Base-by-base conservation (phyloP, 1,284 basidiomycete genomes). In the Psilocybe mexicana region DNA sequence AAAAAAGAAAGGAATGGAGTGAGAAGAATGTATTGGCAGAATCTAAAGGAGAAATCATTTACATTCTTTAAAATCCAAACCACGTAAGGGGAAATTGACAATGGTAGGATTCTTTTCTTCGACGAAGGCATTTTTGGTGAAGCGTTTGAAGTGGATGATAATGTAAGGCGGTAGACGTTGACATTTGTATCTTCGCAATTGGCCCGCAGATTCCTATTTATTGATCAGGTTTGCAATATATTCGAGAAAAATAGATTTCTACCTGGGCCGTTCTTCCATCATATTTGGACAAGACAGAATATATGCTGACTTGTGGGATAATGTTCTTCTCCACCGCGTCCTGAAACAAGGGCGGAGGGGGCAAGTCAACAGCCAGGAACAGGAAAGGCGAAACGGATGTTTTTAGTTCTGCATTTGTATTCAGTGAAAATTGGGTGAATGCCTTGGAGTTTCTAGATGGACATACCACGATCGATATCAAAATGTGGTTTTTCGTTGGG, bases 101-200 rank as follows among this genome's bases (percentile, higher is more conserved):
- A 99, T 96, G 1, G 97, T 99, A 2, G 96, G 96, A 70, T 99
- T 99, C 73, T 98, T 96, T 74, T 99, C 96, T 74, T 98, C 96
- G 1, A 98, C 94, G 69, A 99, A 98, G 53, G 85, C 85, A 74
- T 99, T 99, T 73, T 94, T 97, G n/a, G 94, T 97, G 75, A 99
- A 99, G 33, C 97, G 87, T 70, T 96, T 98, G 79, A 92, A 96
- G 72, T 98, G 94, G 25, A 98, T 79, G 65, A 99, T 92, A 65
- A 99, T 87, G 71, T 96, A 98, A 43, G 84, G 93, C 23, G 97
- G 97, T 57, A 99, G 79, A 24, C 83, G 81, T 60, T 90, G 89
- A 64, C 96, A 88, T 72, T 97, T 94, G 77, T 91, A 98, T 45
- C 95, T 83, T 66, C 92, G 87, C 45, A 98, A 74, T 68, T 92